These are phyloP conservation scores for Trichomonascus vanleenenianus DNA, from an alignment of 805 yeast genomes.

Conservation along the genomic window DNA sequence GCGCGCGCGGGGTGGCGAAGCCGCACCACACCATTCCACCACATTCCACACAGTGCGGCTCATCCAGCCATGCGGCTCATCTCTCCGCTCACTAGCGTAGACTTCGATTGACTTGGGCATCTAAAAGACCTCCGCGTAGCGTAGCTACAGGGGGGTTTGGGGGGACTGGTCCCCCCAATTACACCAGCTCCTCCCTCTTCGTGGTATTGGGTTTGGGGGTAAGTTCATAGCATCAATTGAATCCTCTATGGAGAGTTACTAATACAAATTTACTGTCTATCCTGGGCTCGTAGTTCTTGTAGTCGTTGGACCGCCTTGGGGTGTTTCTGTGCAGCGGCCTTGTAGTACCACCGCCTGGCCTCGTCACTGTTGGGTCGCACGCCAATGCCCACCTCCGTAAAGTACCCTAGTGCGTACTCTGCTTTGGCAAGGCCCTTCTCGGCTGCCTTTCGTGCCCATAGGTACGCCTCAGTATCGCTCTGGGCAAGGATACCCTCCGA, in stretches of 20 bases:
- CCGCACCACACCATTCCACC: not conserved
- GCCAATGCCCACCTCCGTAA: conserved; percentile 65
- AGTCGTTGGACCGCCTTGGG: conserved; percentile 42
- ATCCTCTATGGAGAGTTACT: too few species aligned
- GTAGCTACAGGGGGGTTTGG: too few species aligned
- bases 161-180: too few species aligned
- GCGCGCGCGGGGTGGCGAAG: not conserved
- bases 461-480: conserved; percentile 59
- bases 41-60: not conserved
- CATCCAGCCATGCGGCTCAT: not conserved
- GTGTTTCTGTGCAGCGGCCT: conserved; percentile 60
- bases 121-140: too few species aligned
- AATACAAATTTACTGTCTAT: not conserved
- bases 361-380: conserved; percentile 39
- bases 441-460: conserved; percentile 69
- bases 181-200: too few species aligned
- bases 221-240: too few species aligned
- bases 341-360: conserved; percentile 48
- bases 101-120: too few species aligned
- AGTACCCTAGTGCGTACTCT: conserved; percentile 65
- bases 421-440: conserved; percentile 62
- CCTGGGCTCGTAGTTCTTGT: conserved; percentile 18
- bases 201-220: too few species aligned
- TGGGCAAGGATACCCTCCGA: conserved; percentile 49
- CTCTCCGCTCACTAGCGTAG: too few species aligned